These are phyloP conservation scores for Pisolithus thermaeus DNA, from an alignment of 1,284 basidiomycete genomes.

Conservation along the genomic window DNA sequence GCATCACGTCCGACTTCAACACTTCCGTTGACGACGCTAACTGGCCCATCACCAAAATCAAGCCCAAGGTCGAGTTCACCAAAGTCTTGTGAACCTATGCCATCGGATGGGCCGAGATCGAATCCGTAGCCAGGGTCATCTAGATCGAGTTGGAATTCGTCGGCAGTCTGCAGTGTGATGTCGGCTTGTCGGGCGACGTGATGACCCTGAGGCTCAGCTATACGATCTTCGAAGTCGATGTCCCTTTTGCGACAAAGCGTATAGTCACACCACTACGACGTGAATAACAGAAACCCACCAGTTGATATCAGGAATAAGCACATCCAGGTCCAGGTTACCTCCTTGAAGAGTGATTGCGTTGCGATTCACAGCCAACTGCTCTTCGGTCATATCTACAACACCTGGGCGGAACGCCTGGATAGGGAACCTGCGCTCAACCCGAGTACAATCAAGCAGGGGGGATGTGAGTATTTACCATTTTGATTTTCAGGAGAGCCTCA, in stretches of 20 bases:
- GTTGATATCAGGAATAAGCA: conserved; percentile 77
- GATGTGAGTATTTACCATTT: conserved; percentile 61
- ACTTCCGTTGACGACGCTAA: conserved; percentile 47
- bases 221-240: conserved; percentile 66
- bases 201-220: conserved; percentile 61
- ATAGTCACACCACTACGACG: conserved; percentile 1
- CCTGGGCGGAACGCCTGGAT: conserved; percentile 88
- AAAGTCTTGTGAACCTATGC: conserved; percentile 84
- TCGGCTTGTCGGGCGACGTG: conserved; percentile 80
- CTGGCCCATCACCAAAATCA: conserved; percentile 58
- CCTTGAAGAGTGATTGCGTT: conserved; percentile 83
- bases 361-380: conserved; percentile 82
- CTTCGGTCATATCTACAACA: conserved; percentile 90
- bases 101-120: conserved; percentile 70
- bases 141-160: conserved; percentile 59
- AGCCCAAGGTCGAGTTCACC: conserved; percentile 67
- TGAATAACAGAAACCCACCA: conserved; percentile 42
- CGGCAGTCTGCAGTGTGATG: conserved; percentile 71
- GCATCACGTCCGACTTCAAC: conserved; percentile 75
- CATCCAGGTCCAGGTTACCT: conserved; percentile 68
- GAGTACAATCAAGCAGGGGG: background rate
- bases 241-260: conserved; percentile 45
- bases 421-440: background rate
- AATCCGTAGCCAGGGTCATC: conserved; percentile 56
- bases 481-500: conserved; percentile 92